These are phyloP conservation scores for Evansstolkia leycettana DNA, from an alignment of 495 filamentous ascomycete genomes.

Conservation along the genomic window DNA sequence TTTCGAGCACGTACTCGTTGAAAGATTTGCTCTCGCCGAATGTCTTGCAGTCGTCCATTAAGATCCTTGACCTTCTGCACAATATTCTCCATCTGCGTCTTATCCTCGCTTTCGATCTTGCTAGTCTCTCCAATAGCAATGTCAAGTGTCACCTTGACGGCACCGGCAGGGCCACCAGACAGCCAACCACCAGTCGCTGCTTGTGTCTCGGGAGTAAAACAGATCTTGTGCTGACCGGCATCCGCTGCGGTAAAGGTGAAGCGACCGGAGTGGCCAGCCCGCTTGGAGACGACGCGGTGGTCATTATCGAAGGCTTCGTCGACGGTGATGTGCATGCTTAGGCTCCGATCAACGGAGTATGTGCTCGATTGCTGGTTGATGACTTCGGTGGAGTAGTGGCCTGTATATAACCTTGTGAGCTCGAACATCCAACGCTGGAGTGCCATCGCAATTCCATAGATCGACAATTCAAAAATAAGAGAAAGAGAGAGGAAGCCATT, in stretches of 20 bases:
- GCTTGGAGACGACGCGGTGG: constrained; percentile 85
- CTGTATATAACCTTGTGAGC: constrained; percentile 19
- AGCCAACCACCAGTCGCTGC: constrained; percentile 56
- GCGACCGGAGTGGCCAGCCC: constrained; percentile 59
- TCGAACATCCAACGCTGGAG: not conserved
- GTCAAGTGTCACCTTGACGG: constrained; percentile 75
- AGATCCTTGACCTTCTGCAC: constrained; percentile 82
- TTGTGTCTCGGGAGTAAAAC: constrained; percentile 70
- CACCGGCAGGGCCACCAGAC: constrained; percentile 50
- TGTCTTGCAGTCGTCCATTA: constrained; percentile 78
- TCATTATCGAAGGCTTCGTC: constrained; percentile 97
- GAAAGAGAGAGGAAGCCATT: not conserved
- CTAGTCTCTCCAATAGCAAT: constrained; percentile 92
- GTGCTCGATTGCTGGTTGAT: constrained; percentile 49
- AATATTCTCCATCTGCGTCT: constrained; percentile 86
- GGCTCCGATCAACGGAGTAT: constrained; percentile 56
- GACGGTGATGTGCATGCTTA: constrained; percentile 82
- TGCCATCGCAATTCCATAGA: not conserved
- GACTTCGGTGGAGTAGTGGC: constrained; percentile 76
- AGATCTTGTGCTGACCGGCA: constrained; percentile 85
- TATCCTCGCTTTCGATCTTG: constrained; percentile 87
- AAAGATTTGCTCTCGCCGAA: constrained; percentile 88
- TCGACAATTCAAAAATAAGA: not conserved
- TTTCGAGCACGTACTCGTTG: constrained; percentile 68
- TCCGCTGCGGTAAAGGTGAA: constrained; percentile 97